phyloP scores from a whole-genome alignment of 1,284 basidiomycete species.

The Golubevia pallescens region DNA sequence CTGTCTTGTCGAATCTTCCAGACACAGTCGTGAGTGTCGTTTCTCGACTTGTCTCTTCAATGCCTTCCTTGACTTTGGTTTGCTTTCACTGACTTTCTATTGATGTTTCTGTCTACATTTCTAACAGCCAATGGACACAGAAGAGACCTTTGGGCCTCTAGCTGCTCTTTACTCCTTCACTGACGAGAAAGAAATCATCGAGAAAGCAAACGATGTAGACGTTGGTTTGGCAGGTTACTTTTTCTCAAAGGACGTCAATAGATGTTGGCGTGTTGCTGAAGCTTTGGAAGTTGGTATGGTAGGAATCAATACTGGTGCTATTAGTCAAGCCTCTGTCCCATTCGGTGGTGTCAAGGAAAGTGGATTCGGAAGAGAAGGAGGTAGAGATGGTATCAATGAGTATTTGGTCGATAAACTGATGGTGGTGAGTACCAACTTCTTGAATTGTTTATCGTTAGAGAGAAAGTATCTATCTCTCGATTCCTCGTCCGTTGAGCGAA shows the following conservation, averaged over 20 bases:
- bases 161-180: conserved; percentile 76
- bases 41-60: too few relatives aligned
- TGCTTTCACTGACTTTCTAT: too few relatives aligned
- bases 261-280: conserved; percentile 97
- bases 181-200: conserved; percentile 88
- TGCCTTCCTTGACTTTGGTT: too few relatives aligned
- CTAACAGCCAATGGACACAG: conserved; percentile 46
- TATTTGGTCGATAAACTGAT: conserved; percentile 58
- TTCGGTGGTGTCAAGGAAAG: conserved; percentile 60
- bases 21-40: conserved; percentile 12
- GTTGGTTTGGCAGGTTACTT: conserved; percentile 93
- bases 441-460: neutral
- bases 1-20: conserved; percentile 72
- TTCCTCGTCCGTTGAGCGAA: too few relatives aligned
- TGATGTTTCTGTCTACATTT: too few relatives aligned
- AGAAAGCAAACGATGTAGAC: conserved; percentile 80
- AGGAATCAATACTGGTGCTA: conserved; percentile 56
- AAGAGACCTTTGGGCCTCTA: conserved; percentile 65
- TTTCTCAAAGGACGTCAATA: conserved; percentile 84
- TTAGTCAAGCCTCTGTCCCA: conserved; percentile 48
- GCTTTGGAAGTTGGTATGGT: conserved; percentile 96
- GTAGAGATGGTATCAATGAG: conserved; percentile 41
- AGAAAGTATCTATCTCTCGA: too few relatives aligned
- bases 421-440: conserved; percentile 14
- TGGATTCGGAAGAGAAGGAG: conserved; percentile 31